phyloP scores from a whole-genome alignment of 2,329 filamentous ascomycete species.

The Pseudogymnoascus sp. region DNA sequence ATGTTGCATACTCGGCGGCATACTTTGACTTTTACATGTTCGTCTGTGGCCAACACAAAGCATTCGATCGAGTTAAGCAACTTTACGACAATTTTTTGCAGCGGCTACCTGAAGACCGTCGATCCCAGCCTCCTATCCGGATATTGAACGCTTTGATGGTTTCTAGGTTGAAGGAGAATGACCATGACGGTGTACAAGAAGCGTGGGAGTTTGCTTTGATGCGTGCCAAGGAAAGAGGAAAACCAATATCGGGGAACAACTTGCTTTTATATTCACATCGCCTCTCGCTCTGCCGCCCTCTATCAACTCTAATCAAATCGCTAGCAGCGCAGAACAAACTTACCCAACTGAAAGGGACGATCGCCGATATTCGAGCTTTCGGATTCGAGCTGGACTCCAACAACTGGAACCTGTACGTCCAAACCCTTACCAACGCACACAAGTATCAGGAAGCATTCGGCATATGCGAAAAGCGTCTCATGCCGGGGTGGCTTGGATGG shows the following conservation, averaged over 20 bases:
- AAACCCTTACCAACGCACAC: slow-evolving; percentile 54
- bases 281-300: slow-evolving; percentile 37
- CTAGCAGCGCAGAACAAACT: slow-evolving; percentile 47
- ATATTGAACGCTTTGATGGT: slow-evolving; percentile 63
- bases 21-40: slow-evolving; percentile 52
- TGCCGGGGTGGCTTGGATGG: slow-evolving; percentile 76
- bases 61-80: slow-evolving; percentile 42
- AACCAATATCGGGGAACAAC: slow-evolving; percentile 18
- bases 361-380: slow-evolving; percentile 42
- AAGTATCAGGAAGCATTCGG: slow-evolving; percentile 61
- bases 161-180: slow-evolving; percentile 49
- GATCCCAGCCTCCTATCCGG: slow-evolving; percentile 40
- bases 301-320: slow-evolving; percentile 42
- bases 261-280: slow-evolving; percentile 26
- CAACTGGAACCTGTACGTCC: slow-evolving; percentile 76
- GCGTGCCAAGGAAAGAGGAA: slow-evolving; percentile 41
- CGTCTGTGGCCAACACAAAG: slow-evolving; percentile 41
- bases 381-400: slow-evolving; percentile 70
- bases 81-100: slow-evolving; percentile 49
- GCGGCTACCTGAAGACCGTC: slow-evolving; percentile 31
- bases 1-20: slow-evolving; percentile 23
- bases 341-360: slow-evolving; percentile 41
- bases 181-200: slow-evolving; percentile 53
- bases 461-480: slow-evolving; percentile 69
- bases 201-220: slow-evolving; percentile 60